These are phyloP conservation scores for Gonapodya prolifera DNA, from an alignment of 192 early-diverging fungal species.

Conservation along the genomic window DNA sequence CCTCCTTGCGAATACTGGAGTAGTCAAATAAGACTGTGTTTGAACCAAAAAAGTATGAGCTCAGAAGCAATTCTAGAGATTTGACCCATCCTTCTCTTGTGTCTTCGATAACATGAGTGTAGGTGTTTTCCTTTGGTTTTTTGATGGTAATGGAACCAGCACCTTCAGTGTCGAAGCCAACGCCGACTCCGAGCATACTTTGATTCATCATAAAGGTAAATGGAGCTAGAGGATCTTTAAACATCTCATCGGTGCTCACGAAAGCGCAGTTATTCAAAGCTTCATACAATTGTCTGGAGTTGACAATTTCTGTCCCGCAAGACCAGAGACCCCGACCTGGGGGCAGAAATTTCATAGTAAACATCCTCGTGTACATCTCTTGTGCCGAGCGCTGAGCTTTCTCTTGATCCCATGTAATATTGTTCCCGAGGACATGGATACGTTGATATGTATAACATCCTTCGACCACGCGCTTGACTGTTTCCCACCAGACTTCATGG, in stretches of 20 bases:
- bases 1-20: too few species aligned
- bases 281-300: constrained; percentile 29
- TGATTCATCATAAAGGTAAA: constrained; percentile 33
- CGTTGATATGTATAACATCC: too few species aligned
- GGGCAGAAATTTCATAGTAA: constrained; percentile 29
- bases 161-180: constrained; percentile 33
- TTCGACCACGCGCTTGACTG: constrained; percentile 15
- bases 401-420: constrained; percentile 19
- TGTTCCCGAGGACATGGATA: too few species aligned
- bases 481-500: constrained; percentile 21
- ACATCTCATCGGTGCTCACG: constrained; percentile 29
- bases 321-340: constrained; percentile 9
- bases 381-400: constrained; percentile 26
- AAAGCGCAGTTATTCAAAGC: constrained; percentile 39
- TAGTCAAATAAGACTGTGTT: too few species aligned
- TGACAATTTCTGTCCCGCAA: constrained; percentile 31
- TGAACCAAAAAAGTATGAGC: too few species aligned
- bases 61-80: too few species aligned
- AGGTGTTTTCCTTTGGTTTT: background rate
- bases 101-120: constrained; percentile 2
- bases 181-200: constrained; percentile 33
- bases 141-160: constrained; percentile 8
- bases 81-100: constrained; percentile 17
- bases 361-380: constrained; percentile 31
- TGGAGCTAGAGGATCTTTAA: constrained; percentile 19